Percentiles rank a stretch among this genome's conserved stretches.
These are phyloP conservation scores for Fonsecaea pedrosoi DNA, from an alignment of 2,329 filamentous ascomycete species.

Conservation along the genomic window DNA sequence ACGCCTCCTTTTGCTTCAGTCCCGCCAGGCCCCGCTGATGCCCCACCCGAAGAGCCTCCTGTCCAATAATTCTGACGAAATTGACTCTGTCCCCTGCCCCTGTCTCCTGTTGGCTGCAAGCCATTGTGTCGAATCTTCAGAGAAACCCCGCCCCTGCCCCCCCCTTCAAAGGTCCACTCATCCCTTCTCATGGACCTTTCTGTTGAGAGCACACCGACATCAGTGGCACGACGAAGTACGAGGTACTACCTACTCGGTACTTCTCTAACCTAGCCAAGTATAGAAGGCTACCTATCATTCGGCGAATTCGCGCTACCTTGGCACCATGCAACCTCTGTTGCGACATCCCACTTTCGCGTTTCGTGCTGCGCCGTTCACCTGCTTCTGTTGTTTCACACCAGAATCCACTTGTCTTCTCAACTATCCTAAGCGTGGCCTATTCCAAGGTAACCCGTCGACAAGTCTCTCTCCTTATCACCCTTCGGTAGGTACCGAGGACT, in stretches of 20 bases:
- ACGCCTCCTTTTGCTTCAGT: constrained; percentile 2
- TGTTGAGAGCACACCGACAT: constrained; percentile 1
- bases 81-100: constrained; percentile 1
- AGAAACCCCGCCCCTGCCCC: neutral
- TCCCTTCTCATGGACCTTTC: constrained; percentile 11
- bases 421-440: neutral
- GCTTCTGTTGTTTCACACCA: constrained; percentile 19
- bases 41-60: neutral
- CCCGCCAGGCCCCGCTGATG: neutral
- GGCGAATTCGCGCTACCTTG: constrained; percentile 22
- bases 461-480: constrained; percentile 1
- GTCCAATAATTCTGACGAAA: neutral
- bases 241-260: neutral
- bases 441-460: neutral
- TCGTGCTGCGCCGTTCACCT: constrained; percentile 1
- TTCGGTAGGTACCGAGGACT: neutral
- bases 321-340: constrained; percentile 19
- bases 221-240: neutral
- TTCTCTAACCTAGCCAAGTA: constrained; percentile 1
- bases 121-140: constrained; percentile 25
- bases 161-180: neutral
- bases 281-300: constrained; percentile 1
- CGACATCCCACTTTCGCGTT: constrained; percentile 18
- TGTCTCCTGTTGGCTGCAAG: constrained; percentile 17
- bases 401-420: constrained; percentile 17